Base-by-base conservation (phyloP, 2,329 filamentous ascomycete species). In the Alternaria arborescens region DNA sequence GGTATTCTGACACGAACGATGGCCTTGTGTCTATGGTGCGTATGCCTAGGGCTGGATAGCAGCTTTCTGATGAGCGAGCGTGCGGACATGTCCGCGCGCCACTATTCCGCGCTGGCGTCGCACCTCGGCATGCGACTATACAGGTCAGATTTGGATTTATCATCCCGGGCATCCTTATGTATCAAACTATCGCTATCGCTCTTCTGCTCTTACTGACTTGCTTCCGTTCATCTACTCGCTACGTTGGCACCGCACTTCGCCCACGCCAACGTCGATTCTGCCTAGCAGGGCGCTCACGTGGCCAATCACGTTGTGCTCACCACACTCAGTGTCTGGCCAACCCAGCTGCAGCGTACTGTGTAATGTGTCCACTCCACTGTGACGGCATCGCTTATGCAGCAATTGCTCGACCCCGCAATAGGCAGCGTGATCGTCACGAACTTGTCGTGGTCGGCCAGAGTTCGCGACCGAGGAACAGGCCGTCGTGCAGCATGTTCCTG, bases 401-500 rank as follows among this genome's bases (percentile, higher is more conserved):
- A 38, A 28, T 24, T 12, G 34, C 52, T 44, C 46, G 30, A 51
- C 55, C 53, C 58, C 54, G 58, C 54, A 50, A 34, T 32, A 50
- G 46, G 20, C 32, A 61, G 43, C 38, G 43, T 51, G 30, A 51
- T 36, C 38, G 18, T 40, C 52, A 47, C 32, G 18, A 20, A 28
- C 22, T 44, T 62, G 57, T 36, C 11, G 38, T 6, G 36, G 55
- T 24, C 24, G 32, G 46, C 32, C 18, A 40, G 20, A 40, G 28
- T 38, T 30, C 28, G 40, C 47, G 47, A 48, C 41, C 41, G 46
- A 47, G 42, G 43, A 22, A 22, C 36, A 22, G 20, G 8, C 20
- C 42, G 36, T 42, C 18, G 20, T 58, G 51, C 47, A 56, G 48
- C 41, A 34, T 62, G 62, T 63, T 51, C 56, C 62, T 63, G 62